Conservation (phyloP, 495 filamentous ascomycete species). For the Margaritispora aquatica region DNA sequence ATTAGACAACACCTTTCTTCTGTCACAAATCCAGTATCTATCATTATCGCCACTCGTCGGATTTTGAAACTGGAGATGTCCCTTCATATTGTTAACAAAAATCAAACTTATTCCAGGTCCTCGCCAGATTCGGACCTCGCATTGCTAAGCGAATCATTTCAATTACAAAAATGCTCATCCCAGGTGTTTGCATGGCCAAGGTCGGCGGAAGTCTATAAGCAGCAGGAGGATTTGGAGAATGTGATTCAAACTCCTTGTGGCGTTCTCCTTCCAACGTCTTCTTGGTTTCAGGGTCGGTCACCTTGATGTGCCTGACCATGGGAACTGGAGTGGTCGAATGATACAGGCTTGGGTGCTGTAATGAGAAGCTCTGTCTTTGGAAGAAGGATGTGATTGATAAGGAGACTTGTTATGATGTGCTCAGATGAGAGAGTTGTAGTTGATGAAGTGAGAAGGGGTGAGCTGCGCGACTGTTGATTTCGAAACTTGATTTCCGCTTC, state of each 20-base stretch:
- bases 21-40: too few relatives aligned
- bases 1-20: too few relatives aligned
- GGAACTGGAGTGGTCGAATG: not conserved
- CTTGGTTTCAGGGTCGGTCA: not conserved
- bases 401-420: not conserved
- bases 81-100: too few relatives aligned
- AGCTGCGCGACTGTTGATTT: too few relatives aligned
- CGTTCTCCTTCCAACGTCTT: not conserved
- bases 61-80: too few relatives aligned
- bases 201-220: not conserved
- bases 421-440: too few relatives aligned
- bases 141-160: not conserved
- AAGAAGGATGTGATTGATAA: not conserved
- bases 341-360: not conserved
- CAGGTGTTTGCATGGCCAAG: not conserved
- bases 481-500: not conserved
- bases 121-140: not conserved
- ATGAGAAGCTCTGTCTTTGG: too few relatives aligned
- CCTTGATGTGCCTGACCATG: not conserved
- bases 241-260: not conserved
- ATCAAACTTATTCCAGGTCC: too few relatives aligned
- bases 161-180: not conserved
- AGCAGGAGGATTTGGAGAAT: not conserved
- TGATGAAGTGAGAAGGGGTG: too few relatives aligned
- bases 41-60: too few relatives aligned